These are phyloP conservation scores for Phoenix dactylifera DNA, from an alignment of 176 grass and related monocot genomes.

Conservation along the genomic window DNA sequence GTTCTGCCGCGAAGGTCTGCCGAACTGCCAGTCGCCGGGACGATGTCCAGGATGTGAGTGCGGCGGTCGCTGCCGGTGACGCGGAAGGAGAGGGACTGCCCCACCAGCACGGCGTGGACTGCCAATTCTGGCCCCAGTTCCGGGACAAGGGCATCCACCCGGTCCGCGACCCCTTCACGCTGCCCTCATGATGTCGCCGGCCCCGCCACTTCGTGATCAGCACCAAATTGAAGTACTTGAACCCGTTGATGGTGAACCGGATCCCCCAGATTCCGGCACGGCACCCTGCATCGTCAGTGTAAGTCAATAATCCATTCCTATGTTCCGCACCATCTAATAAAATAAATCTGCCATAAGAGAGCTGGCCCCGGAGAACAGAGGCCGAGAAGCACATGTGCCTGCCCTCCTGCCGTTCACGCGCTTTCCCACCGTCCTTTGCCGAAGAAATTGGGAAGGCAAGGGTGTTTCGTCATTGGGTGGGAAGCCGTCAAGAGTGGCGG, in stretches of 20 bases:
- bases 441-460: no score
- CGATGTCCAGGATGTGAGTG: conserved; percentile 22
- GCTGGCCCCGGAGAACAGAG: no score
- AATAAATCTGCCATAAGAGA: no score
- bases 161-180: conserved; percentile 16
- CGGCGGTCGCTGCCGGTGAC: conserved; percentile 24
- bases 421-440: no score
- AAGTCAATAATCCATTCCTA: no score
- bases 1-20: conserved; percentile 26
- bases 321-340: no score
- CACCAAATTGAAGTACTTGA: conserved; percentile 25
- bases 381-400: no score
- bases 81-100: conserved; percentile 21
- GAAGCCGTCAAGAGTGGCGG: no score
- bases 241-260: conserved; percentile 25
- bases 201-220: conserved; percentile 25
- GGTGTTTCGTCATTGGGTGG: no score
- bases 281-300: neutral
- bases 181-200: conserved; percentile 15
- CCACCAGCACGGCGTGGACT: conserved; percentile 16
- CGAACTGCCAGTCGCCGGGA: conserved; percentile 21
- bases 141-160: conserved; percentile 19
- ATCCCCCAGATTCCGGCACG: conserved; percentile 19
- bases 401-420: no score
- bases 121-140: conserved; percentile 31